Percentiles rank a stretch among this genome's conserved stretches.
Evolutionary conservation across 2,329 filamentous ascomycete genomes (phyloP).

Genomic region (Blastomyces parvus): DNA sequence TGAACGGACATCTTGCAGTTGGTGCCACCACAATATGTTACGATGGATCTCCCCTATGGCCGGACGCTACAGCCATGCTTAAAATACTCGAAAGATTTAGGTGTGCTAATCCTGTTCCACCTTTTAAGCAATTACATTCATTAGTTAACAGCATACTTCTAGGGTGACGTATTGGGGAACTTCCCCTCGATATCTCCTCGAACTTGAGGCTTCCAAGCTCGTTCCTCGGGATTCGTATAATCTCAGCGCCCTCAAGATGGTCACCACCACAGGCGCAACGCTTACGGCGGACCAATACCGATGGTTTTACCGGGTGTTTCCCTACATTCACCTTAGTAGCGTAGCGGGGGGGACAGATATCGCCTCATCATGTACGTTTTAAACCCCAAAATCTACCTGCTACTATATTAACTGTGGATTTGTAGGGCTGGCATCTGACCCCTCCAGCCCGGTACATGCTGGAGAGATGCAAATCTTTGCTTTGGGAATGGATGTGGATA

Average conservation of each 20-base stretch:
- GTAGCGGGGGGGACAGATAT: slow-evolving; percentile 43
- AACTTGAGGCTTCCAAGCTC: slow-evolving; percentile 30
- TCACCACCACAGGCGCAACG: slow-evolving; percentile 40
- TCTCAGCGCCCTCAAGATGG: slow-evolving; percentile 32
- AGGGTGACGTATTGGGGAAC: slow-evolving; percentile 37
- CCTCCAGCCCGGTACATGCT: slow-evolving; percentile 34
- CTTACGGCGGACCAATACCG: slow-evolving; percentile 36
- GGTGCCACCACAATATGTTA: slow-evolving; percentile 38
- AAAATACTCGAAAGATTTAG: slow-evolving; percentile 29
- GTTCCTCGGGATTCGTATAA: slow-evolving; percentile 32
- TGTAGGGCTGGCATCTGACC: slow-evolving; percentile 31
- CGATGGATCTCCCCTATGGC: slow-evolving; percentile 37
- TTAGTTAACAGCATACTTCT: neutral
- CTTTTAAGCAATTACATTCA: neutral
- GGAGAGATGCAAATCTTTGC: slow-evolving; percentile 40
- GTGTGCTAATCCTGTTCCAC: slow-evolving; percentile 7
- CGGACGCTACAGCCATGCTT: slow-evolving; percentile 29
- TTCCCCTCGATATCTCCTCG: slow-evolving; percentile 38
- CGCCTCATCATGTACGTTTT: slow-evolving; percentile 29
- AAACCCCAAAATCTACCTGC: neutral
- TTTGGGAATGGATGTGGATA: slow-evolving; percentile 41
- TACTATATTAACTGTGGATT: neutral
- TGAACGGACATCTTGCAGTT: slow-evolving; percentile 35
- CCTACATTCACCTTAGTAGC: slow-evolving; percentile 32
- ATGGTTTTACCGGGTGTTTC: slow-evolving; percentile 39